Percentiles rank a stretch among this genome's conserved stretches.
Conservation (phyloP, 2,329 filamentous ascomycete genomes). For the Aspergillus fijiensis region DNA sequence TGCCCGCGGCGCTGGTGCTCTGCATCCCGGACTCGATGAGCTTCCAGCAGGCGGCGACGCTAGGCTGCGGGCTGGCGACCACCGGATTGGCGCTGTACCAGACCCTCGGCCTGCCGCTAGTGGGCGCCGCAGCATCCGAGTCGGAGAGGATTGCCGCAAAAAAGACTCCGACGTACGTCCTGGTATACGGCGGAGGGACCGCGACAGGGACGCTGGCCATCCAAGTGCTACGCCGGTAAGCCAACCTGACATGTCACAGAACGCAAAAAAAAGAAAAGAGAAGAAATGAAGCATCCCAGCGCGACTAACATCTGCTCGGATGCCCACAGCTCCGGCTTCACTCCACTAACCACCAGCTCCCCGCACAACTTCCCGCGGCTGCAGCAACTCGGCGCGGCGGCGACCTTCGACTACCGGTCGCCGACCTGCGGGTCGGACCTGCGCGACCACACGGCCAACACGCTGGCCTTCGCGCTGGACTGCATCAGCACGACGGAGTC, state of each 20-base stretch:
- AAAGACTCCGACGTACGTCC: background rate
- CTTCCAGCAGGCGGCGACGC: constrained; percentile 7
- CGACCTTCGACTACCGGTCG: constrained; percentile 10
- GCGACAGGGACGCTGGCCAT: background rate
- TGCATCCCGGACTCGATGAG: constrained; percentile 23
- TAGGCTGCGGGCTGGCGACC: constrained; percentile 6
- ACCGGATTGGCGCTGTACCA: constrained; percentile 6
- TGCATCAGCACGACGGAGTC: constrained; percentile 39
- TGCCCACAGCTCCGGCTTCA: background rate
- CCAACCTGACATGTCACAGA: too few species aligned
- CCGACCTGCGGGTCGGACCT: constrained; percentile 25
- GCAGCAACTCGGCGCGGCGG: background rate
- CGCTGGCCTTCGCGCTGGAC: constrained; percentile 43
- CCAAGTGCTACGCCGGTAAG: background rate
- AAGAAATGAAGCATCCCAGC: too few species aligned
- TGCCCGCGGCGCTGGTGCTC: constrained; percentile 28
- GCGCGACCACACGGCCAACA: constrained; percentile 37
- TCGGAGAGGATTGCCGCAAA: too few species aligned
- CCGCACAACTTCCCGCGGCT: background rate
- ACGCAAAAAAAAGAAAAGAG: too few species aligned
- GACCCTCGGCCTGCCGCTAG: too few species aligned
- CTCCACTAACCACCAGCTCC: background rate
- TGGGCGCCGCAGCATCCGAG: too few species aligned
- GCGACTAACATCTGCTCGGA: too few species aligned
- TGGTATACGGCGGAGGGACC: background rate